Evolutionary conservation across 495 filamentous ascomycete genomes (phyloP).

Genomic region (Annulohypoxylon stygium): DNA sequence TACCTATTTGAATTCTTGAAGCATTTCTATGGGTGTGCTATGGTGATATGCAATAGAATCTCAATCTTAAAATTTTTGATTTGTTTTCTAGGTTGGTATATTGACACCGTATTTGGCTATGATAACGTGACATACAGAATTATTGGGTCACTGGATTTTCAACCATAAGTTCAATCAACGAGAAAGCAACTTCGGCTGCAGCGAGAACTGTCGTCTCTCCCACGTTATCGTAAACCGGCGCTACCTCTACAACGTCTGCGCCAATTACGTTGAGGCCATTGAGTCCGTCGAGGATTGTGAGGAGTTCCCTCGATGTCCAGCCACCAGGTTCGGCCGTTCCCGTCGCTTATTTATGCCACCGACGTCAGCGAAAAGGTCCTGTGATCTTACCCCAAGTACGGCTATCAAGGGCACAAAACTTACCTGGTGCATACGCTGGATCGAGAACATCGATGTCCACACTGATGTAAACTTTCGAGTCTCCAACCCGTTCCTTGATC

Average conservation of each 20-base stretch:
- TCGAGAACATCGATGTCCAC: slow-evolving; percentile 93
- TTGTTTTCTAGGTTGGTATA: neutral
- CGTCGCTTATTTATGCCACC: slow-evolving; percentile 64
- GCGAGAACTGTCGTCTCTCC: slow-evolving; percentile 78
- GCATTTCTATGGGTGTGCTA: slow-evolving; percentile 33
- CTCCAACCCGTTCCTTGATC: slow-evolving; percentile 79
- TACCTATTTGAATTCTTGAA: slow-evolving; percentile 25
- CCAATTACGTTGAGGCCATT: slow-evolving; percentile 82
- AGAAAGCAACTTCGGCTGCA: slow-evolving; percentile 63
- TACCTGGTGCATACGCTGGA: slow-evolving; percentile 69
- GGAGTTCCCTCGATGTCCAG: slow-evolving; percentile 81
- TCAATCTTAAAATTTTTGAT: slow-evolving; percentile 12
- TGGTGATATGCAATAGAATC: slow-evolving; percentile 35
- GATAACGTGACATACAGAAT: slow-evolving; percentile 4
- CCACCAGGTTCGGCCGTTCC: slow-evolving; percentile 90
- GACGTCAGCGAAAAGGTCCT: slow-evolving; percentile 6
- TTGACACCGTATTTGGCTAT: neutral
- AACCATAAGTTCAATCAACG: slow-evolving; percentile 56
- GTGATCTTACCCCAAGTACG: slow-evolving; percentile 46
- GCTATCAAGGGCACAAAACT: slow-evolving; percentile 57
- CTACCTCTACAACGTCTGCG: slow-evolving; percentile 82
- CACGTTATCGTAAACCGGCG: slow-evolving; percentile 77
- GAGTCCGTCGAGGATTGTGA: slow-evolving; percentile 61
- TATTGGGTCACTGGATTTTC: slow-evolving; percentile 48
- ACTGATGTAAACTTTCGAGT: slow-evolving; percentile 82